phyloP scores from a whole-genome alignment of 1,139 yeast species.

The Taiozyma sp. region DNA sequence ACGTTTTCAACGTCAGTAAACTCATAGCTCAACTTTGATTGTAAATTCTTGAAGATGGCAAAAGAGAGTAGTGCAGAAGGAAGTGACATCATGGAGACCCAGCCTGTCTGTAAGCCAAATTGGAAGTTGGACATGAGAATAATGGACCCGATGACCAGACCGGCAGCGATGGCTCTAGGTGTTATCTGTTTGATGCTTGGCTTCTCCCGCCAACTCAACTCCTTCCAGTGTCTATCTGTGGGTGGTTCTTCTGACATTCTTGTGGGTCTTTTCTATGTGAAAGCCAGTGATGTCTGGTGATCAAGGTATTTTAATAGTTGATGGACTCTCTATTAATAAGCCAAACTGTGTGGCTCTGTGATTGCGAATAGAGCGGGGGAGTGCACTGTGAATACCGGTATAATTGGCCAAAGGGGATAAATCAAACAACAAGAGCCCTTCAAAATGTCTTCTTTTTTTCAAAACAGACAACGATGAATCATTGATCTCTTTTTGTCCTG shows the following conservation, averaged over 20 bases:
- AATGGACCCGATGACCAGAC: constrained; percentile 73
- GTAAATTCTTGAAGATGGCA: constrained; percentile 62
- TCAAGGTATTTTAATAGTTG: not conserved
- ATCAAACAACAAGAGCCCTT: not conserved
- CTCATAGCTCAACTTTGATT: constrained; percentile 34
- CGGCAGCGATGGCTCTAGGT: constrained; percentile 64
- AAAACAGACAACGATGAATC: not conserved
- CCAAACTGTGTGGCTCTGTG: not conserved
- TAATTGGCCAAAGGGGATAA: not conserved
- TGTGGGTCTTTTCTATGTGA: not conserved
- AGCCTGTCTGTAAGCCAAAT: constrained; percentile 95
- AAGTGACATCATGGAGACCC: constrained; percentile 99
- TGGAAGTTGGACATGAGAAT: constrained; percentile 88
- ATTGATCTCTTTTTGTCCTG: not conserved
- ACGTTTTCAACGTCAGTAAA: constrained; percentile 94
- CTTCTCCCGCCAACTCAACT: constrained; percentile 29
- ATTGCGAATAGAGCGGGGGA: not conserved
- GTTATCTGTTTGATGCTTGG: constrained; percentile 54
- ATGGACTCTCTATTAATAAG: not conserved
- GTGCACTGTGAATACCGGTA: not conserved
- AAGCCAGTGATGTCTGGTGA: not conserved
- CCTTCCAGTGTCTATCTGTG: constrained; percentile 13
- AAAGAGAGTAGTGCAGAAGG: constrained; percentile 90
- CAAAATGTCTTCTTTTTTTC: not conserved
- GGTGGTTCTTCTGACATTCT: not conserved